Conservation (phyloP, 495 filamentous ascomycete species). For the Evansstolkia leycettana region DNA sequence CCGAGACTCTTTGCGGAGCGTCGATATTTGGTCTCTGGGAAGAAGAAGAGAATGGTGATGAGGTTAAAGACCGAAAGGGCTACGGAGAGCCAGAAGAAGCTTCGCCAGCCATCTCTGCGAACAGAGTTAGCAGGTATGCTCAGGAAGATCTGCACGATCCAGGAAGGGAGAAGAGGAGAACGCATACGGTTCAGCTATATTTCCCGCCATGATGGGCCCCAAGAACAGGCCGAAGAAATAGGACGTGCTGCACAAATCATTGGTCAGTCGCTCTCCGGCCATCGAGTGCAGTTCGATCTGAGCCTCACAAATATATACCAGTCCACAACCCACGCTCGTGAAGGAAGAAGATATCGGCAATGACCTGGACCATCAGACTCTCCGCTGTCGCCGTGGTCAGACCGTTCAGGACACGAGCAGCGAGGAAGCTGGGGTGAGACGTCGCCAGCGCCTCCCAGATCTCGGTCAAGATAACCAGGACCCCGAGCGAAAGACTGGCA, state of each 20-base stretch:
- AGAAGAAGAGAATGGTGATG: constrained; percentile 33
- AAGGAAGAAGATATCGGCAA: constrained; percentile 51
- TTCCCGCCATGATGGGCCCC: constrained; percentile 39
- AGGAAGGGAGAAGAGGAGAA: background rate
- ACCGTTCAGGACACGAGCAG: constrained; percentile 41
- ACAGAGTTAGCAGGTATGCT: background rate
- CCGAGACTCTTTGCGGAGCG: constrained; percentile 5
- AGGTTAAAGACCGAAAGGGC: constrained; percentile 26
- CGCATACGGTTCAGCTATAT: constrained; percentile 28
- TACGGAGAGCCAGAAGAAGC: constrained; percentile 40
- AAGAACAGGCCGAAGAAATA: constrained; percentile 27
- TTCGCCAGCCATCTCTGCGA: constrained; percentile 31
- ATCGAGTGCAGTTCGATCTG: too few species aligned
- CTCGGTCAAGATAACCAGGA: constrained; percentile 34
- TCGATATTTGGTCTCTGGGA: constrained; percentile 42
- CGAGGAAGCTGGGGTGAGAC: constrained; percentile 40
- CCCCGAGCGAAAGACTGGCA: constrained; percentile 34
- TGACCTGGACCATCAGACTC: constrained; percentile 43
- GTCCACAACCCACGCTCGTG: constrained; percentile 50
- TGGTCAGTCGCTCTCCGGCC: too few species aligned
- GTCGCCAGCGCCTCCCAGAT: constrained; percentile 44
- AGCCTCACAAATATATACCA: constrained; percentile 44
- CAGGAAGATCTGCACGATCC: background rate
- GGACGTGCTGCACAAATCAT: constrained; percentile 16
- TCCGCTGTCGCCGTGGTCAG: constrained; percentile 36